Percentiles rank a stretch among this genome's conserved stretches.
Conservation (phyloP, 1,139 yeast genomes). For the Kodamaea alishanica region DNA sequence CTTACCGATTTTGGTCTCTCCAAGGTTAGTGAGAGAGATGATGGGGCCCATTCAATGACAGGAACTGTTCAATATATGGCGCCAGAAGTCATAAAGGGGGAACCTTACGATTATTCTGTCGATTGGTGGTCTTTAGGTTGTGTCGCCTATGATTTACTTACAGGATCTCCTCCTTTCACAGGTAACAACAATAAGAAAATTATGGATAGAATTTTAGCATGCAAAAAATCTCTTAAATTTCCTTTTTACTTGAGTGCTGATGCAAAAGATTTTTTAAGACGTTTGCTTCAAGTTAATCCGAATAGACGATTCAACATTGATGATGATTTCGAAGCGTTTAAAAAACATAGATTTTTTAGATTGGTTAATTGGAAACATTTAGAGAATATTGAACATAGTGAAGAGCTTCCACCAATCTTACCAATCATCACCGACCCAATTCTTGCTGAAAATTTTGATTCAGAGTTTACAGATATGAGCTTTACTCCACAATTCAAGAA, state of each 20-base stretch:
- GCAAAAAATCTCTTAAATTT: conserved; percentile 64
- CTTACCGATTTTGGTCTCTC: conserved; percentile 91
- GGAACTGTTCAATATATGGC: conserved; percentile 98
- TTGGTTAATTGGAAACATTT: conserved; percentile 72
- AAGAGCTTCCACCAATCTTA: conserved; percentile 66
- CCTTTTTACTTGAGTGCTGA: conserved; percentile 83
- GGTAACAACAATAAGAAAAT: conserved; percentile 84
- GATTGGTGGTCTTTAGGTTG: conserved; percentile 99
- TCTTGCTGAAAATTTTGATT: conserved; percentile 88
- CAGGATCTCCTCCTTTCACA: conserved; percentile 93
- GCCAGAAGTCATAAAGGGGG: conserved; percentile 84
- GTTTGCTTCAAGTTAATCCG: conserved; percentile 72
- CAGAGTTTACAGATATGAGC: conserved; percentile 79
- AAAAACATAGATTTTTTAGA: conserved; percentile 76
- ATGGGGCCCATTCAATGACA: conserved; percentile 61
- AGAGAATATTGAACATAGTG: conserved; percentile 30
- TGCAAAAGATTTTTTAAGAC: conserved; percentile 76
- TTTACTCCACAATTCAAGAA: conserved; percentile 36
- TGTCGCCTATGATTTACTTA: conserved; percentile 77
- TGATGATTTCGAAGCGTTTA: conserved; percentile 47
- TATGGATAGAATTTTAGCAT: conserved; percentile 65
- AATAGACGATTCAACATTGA: conserved; percentile 71
- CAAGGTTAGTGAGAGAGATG: conserved; percentile 56
- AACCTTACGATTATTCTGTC: conserved; percentile 79
- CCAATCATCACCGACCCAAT: conserved; percentile 84